phyloP scores from a whole-genome alignment of 2,329 filamentous ascomycete species.

The Byssothecium circinans region DNA sequence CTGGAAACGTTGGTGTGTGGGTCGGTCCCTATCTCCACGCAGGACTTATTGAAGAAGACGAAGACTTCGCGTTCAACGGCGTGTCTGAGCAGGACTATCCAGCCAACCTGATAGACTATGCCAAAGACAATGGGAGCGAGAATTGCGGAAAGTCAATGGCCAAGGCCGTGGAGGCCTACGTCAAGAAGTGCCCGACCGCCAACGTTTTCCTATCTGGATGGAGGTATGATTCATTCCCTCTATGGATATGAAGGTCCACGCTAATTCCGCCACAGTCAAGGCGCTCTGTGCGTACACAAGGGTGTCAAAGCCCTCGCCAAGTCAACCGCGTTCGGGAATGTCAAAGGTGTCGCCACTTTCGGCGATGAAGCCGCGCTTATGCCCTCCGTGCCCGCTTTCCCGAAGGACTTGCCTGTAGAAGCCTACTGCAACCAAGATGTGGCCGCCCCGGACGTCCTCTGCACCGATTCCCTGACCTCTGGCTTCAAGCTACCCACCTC shows the following conservation, averaged over 20 bases:
- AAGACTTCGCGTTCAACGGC: constrained; percentile 8
- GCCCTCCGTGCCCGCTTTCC: constrained; percentile 2
- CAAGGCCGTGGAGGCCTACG: constrained; percentile 8
- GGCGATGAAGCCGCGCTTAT: constrained; percentile 12
- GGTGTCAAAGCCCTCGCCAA: constrained; percentile 6
- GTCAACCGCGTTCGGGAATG: background rate
- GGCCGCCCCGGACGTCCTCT: constrained; percentile 10
- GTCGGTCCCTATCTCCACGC: constrained; percentile 9
- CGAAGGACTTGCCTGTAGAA: constrained; percentile 1
- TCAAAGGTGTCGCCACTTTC: constrained; percentile 13
- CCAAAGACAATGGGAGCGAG: constrained; percentile 10
- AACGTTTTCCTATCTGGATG: constrained; percentile 11
- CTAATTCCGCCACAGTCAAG: constrained; percentile 7
- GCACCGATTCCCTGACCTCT: constrained; percentile 10
- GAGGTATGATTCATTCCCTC: constrained; percentile 3
- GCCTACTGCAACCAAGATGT: constrained; percentile 10
- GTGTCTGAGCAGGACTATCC: constrained; percentile 9
- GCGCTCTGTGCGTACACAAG: constrained; percentile 14
- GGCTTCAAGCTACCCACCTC: constrained; percentile 8
- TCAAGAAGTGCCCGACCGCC: constrained; percentile 4
- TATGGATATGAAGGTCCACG: background rate
- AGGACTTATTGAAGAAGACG: constrained; percentile 3
- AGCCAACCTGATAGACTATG: constrained; percentile 8
- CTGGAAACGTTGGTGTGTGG: constrained; percentile 16
- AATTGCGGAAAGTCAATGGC: constrained; percentile 6